Conservation (phyloP, 192 early-diverging fungal genomes). For the Rhizophagus prolifer region DNA sequence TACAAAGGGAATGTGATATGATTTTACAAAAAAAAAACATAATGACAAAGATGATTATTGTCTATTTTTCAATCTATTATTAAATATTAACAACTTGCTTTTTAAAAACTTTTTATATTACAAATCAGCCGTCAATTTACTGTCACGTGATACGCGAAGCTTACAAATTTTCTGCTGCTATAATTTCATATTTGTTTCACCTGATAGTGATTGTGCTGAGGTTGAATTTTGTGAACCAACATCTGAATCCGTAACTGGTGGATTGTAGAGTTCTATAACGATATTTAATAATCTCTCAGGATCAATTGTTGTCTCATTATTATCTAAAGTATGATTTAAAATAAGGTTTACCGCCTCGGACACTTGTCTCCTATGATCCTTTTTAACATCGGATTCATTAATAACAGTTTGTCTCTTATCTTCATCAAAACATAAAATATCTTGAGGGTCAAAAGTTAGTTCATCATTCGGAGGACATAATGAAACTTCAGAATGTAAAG, state of each 20-base stretch:
- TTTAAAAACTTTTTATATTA: no score
- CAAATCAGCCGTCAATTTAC: no score
- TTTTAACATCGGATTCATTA: not conserved
- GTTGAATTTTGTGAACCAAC: no score
- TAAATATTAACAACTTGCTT: no score
- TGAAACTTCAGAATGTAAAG: conserved; percentile 35
- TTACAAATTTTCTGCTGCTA: no score
- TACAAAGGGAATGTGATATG: no score
- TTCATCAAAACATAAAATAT: conserved; percentile 17
- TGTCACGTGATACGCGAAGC: no score
- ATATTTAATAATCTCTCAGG: not conserved
- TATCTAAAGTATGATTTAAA: not conserved
- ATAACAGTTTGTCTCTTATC: not conserved
- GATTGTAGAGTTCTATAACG: not conserved
- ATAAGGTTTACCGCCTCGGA: not conserved
- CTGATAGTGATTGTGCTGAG: not conserved
- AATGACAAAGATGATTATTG: no score
- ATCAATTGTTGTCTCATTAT: not conserved
- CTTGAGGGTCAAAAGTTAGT: conserved; percentile 3
- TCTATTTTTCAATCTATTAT: no score
- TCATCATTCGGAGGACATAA: not conserved
- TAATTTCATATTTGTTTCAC: not conserved
- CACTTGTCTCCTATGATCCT: not conserved
- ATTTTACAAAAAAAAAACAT: no score
- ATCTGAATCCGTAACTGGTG: no score